Evolutionary conservation across 2,329 filamentous ascomycete species (phyloP).

Genomic region (Penicillium brasilianum): DNA sequence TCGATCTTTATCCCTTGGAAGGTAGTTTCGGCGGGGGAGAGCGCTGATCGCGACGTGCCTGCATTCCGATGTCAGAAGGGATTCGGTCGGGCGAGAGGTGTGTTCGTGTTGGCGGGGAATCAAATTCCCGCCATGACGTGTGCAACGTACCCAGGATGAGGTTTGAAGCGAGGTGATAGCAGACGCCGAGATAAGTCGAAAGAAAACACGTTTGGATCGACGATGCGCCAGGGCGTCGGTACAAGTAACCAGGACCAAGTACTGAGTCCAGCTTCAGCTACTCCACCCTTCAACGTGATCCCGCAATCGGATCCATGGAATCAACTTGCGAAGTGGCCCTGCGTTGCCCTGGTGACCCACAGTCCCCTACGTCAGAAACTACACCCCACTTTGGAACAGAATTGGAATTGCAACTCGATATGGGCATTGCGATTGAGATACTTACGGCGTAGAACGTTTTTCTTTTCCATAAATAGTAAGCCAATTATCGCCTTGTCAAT

Average conservation of each 20-base stretch:
- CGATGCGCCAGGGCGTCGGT: not conserved
- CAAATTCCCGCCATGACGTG: slow-evolving; percentile 2
- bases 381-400: not conserved
- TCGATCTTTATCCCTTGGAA: slow-evolving; percentile 13
- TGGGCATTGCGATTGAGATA: too few species aligned
- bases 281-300: slow-evolving; percentile 7
- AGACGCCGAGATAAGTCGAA: not conserved
- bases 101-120: slow-evolving; percentile 8
- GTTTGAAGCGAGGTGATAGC: not conserved
- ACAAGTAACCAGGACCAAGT: too few species aligned
- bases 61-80: slow-evolving; percentile 32
- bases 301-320: slow-evolving; percentile 44
- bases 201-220: not conserved
- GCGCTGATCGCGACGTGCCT: slow-evolving; percentile 32
- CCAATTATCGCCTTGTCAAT: too few species aligned
- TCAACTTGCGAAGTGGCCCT: not conserved
- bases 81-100: slow-evolving; percentile 2
- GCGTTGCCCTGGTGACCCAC: not conserved
- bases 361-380: not conserved
- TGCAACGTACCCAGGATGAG: slow-evolving; percentile 3
- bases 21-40: slow-evolving; percentile 23
- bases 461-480: too few species aligned
- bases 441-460: too few species aligned
- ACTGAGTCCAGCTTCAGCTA: not conserved
- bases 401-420: too few species aligned